Percentiles rank a stretch among this genome's conserved stretches.
Conservation (phyloP, 2,329 filamentous ascomycete genomes). For the Penicillium sp. region DNA sequence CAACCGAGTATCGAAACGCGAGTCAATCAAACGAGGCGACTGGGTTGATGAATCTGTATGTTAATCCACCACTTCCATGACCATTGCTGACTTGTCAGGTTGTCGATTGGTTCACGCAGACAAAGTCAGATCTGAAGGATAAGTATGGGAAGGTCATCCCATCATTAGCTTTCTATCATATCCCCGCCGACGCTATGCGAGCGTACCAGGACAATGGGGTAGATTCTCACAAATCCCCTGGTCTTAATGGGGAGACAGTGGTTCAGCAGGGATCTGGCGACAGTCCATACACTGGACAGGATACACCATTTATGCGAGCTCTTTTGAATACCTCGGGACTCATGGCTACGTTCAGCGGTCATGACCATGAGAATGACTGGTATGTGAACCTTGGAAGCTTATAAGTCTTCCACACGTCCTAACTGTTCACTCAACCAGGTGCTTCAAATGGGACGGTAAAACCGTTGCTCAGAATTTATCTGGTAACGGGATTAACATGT, state of each 20-base stretch:
- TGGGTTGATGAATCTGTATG: slow-evolving; percentile 46
- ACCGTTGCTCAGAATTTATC: slow-evolving; percentile 32
- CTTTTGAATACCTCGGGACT: slow-evolving; percentile 56
- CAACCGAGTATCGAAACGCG: slow-evolving; percentile 26
- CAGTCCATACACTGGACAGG: slow-evolving; percentile 46
- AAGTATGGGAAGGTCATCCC: slow-evolving; percentile 43
- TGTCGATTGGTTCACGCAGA: slow-evolving; percentile 44
- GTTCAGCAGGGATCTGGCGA: slow-evolving; percentile 23
- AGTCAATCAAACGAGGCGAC: slow-evolving; percentile 35
- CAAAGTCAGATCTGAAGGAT: slow-evolving; percentile 28
- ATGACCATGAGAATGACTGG: slow-evolving; percentile 66
- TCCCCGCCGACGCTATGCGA: slow-evolving; percentile 47
- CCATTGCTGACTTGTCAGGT: slow-evolving; percentile 13
- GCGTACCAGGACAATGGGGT: slow-evolving; percentile 48
- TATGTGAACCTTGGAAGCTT: slow-evolving; percentile 40
- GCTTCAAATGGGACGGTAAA: slow-evolving; percentile 42
- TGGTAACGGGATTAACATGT: slow-evolving; percentile 50
- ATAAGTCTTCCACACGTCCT: background rate
- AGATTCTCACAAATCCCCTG: slow-evolving; percentile 44
- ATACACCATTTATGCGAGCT: slow-evolving; percentile 63
- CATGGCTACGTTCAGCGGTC: slow-evolving; percentile 61
- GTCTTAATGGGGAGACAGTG: slow-evolving; percentile 49
- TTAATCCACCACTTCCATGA: background rate
- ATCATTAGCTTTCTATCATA: slow-evolving; percentile 57
- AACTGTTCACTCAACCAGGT: slow-evolving; percentile 8